Evolutionary conservation across 345 rosid genomes (phyloP), one percentile per base, ranked within the genome.

Genomic region (Barbarea vulgaris): DNA sequence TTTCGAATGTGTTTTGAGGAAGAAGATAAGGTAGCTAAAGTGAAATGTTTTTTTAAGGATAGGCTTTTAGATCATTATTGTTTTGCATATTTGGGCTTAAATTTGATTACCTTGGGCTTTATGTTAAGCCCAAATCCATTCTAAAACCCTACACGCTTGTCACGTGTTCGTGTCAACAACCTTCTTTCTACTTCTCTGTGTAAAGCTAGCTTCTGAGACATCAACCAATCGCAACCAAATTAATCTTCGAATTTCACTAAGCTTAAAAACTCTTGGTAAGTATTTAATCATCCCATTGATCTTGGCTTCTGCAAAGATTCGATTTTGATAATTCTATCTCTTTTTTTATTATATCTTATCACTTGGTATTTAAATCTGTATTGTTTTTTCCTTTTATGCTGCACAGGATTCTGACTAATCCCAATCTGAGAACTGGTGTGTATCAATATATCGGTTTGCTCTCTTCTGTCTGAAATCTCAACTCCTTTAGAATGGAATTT

Each of bases 91-190:
- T 54, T 73, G 77, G 77, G 55, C 69, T 72, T 72, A 0, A 2
- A 5, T 11, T n/a, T 44, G 15, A 0, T 15, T 47, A 0, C 18
- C 0, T 31, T 62, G 77, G 70, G 70, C 77, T 21, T 63, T 73
- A 2, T 1, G 1, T 21, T 9, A 1, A 22, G 71, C 71, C 77
- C 64, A 64, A 53, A 6, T 10, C 0, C 3, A 69, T 31, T 1
- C 4, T 64, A 30, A 11, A 76, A 63, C 65, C 75, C 75, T 76
- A 69, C 80, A 69, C 19, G 79, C 70, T 76, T 76, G 14, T 42
- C 79, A 76, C 79, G 75, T 76, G 78, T 47, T 17, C 79, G 75
- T 76, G 78, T 47, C 12, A 74, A 24, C 50, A 24, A 37, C 62
- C 9, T 42, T 10, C 64, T 21, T 19, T 48, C 51, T 2, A 15